Conservation (phyloP, 306 rosid species). For the Begonia loranthoides region DNA sequence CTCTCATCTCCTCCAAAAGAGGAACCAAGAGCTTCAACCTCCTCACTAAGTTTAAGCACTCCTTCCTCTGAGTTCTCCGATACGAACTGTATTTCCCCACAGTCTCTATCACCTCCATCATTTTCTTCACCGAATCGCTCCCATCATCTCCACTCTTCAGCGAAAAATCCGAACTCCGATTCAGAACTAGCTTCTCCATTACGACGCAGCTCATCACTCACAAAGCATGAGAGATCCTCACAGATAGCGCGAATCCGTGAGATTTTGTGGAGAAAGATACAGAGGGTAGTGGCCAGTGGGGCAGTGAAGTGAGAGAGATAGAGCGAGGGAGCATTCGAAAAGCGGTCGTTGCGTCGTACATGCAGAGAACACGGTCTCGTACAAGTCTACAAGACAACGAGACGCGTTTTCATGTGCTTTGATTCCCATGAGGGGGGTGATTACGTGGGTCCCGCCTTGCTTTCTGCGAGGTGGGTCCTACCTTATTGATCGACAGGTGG, state of each 20-base stretch:
- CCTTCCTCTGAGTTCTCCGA: conserved; percentile 37
- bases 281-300: background rate
- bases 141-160: conserved; percentile 3
- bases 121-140: conserved; percentile 21
- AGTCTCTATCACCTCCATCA: conserved; percentile 37
- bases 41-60: conserved; percentile 49
- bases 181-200: background rate
- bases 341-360: background rate
- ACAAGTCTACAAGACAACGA: background rate
- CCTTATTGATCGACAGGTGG: too few relatives aligned
- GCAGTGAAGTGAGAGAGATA: background rate
- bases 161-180: conserved; percentile 4
- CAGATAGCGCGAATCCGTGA: background rate
- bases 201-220: background rate
- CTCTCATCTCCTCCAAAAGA: conserved; percentile 58
- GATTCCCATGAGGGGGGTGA: background rate
- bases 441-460: too few relatives aligned
- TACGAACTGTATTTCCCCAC: conserved; percentile 32
- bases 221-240: background rate
- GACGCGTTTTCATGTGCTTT: conserved; percentile 2
- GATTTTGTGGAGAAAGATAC: background rate
- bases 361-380: background rate
- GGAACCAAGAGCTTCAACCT: conserved; percentile 61
- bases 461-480: too few relatives aligned
- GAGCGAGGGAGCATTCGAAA: background rate